Evolutionary conservation across 1,139 yeast genomes (phyloP).

Genomic region (Scheffersomyces parashehatae): DNA sequence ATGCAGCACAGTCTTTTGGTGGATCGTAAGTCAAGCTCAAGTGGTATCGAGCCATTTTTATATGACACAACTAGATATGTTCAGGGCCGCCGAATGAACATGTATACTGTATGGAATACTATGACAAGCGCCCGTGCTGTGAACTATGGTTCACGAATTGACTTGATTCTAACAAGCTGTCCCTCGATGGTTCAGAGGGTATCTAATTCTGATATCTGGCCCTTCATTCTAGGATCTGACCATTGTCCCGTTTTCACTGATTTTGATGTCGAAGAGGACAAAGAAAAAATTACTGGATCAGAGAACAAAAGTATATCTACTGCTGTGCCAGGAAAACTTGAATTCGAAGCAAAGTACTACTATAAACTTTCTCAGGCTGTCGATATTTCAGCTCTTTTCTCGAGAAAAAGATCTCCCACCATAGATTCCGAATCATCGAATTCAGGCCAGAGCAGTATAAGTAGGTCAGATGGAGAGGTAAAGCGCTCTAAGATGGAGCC

Average conservation of each 20-base stretch:
- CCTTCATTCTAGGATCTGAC: slow-evolving; percentile 79
- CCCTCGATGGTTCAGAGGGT: slow-evolving; percentile 32
- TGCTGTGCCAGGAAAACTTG: slow-evolving; percentile 4
- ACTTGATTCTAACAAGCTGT: slow-evolving; percentile 59
- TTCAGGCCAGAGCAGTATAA: neutral
- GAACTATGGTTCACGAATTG: slow-evolving; percentile 88
- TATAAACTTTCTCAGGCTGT: slow-evolving; percentile 50
- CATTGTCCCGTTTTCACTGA: slow-evolving; percentile 92
- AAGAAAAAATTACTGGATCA: no score
- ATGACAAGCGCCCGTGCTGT: slow-evolving; percentile 73
- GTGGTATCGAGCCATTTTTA: slow-evolving; percentile 34
- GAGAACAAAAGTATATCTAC: slow-evolving; percentile 2
- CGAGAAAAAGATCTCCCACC: slow-evolving; percentile 1
- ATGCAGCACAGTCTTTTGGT: slow-evolving; percentile 7
- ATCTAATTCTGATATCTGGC: slow-evolving; percentile 62
- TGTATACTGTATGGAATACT: slow-evolving; percentile 95
- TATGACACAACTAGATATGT: slow-evolving; percentile 64
- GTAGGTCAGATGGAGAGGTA: neutral
- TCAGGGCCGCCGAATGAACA: slow-evolving; percentile 57
- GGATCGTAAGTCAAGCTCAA: neutral
- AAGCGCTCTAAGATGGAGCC: neutral
- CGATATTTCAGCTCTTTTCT: slow-evolving; percentile 57
- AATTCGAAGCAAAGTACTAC: slow-evolving; percentile 40
- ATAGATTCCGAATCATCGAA: neutral
- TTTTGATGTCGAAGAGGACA: slow-evolving; percentile 29